A percentile compares a stretch with the other conserved stretches of the same genome.
phyloP scores from a whole-genome alignment of 345 rosid genomes.

The Aquilaria sinensis region DNA sequence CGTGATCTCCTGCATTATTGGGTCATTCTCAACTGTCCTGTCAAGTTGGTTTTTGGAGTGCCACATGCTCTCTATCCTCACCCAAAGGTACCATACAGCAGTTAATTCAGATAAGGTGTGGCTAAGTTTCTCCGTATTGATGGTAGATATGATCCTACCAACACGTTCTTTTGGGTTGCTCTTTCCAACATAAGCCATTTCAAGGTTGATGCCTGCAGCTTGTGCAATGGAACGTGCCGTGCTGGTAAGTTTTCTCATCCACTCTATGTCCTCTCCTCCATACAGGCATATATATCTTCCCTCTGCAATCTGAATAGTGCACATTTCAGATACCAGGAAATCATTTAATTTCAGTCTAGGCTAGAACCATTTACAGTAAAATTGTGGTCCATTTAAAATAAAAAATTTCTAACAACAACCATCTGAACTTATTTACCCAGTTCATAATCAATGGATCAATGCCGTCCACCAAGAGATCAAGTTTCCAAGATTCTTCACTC shows the following conservation, averaged over 20 bases:
- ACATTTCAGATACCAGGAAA: neutral
- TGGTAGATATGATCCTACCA: conserved; percentile 26
- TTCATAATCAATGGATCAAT: conserved; percentile 33
- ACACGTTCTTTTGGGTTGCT: conserved; percentile 49
- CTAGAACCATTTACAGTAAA: neutral
- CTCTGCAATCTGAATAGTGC: conserved; percentile 27
- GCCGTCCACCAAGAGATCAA: conserved; percentile 47
- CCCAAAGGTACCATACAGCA: conserved; percentile 48
- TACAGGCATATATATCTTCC: conserved; percentile 57
- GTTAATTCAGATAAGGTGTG: conserved; percentile 29
- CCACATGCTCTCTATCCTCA: conserved; percentile 47
- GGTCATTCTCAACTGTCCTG: conserved; percentile 34
- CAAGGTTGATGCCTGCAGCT: conserved; percentile 33
- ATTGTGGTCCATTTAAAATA: neutral
- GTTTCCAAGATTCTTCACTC: conserved; percentile 55
- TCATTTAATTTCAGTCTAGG: neutral
- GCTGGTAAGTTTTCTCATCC: conserved; percentile 50
- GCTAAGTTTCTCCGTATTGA: conserved; percentile 36
- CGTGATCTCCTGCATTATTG: conserved; percentile 43
- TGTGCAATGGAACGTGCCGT: conserved; percentile 27
- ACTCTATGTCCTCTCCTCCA: conserved; percentile 72
- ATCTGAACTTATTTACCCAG: conserved; percentile 33
- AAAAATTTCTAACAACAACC: too few relatives aligned
- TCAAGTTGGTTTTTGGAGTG: conserved; percentile 31
- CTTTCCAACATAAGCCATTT: conserved; percentile 69